Evolutionary conservation across 78 protist genomes (phyloP).

Genomic region (Speleostelium caveatum): DNA sequence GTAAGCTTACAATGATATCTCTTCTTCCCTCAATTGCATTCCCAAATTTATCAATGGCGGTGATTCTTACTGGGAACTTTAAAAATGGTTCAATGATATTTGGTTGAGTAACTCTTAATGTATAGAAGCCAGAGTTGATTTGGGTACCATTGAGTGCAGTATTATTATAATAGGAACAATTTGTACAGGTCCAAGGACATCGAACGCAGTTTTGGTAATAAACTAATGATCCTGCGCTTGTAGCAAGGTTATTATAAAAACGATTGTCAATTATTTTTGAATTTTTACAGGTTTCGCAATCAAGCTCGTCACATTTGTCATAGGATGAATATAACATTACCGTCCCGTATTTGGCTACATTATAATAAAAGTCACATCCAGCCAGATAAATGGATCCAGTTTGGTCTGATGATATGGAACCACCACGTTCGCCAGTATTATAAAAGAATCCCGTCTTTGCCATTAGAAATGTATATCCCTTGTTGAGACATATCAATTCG

Average conservation of each 20-base stretch:
- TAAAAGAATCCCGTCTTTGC: neutral
- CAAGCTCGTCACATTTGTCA: neutral
- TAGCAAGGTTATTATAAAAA: neutral
- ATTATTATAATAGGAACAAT: neutral
- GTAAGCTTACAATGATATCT: neutral
- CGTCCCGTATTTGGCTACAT: neutral
- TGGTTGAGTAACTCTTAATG: neutral
- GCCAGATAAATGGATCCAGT: slow-evolving; percentile 1
- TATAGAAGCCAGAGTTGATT: neutral
- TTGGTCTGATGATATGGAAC: slow-evolving; percentile 6
- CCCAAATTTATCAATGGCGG: neutral
- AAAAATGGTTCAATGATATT: neutral
- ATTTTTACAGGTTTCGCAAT: neutral
- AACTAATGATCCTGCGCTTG: neutral
- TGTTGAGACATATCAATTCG: neutral
- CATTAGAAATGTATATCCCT: neutral
- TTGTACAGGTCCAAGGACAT: neutral
- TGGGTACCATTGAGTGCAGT: neutral
- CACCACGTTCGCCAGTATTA: neutral
- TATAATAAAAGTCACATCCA: neutral
- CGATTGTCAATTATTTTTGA: neutral
- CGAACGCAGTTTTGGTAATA: neutral
- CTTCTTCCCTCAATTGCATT: neutral
- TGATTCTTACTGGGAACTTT: neutral
- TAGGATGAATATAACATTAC: neutral